Conservation (phyloP, 2,329 filamentous ascomycete species). For the Amauroascus verrucosus region DNA sequence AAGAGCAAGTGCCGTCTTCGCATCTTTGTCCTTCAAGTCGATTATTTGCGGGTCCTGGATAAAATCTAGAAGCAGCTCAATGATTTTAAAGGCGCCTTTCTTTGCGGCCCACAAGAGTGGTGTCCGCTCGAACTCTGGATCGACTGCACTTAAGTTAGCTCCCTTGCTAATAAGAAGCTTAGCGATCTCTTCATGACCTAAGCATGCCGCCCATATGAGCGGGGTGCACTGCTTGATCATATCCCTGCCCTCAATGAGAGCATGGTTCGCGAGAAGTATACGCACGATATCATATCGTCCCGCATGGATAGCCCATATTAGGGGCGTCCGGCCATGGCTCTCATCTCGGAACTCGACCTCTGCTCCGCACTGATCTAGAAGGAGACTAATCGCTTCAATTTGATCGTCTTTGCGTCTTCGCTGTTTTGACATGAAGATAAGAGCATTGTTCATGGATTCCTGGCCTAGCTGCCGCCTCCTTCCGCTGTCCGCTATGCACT, state of each 20-base stretch:
- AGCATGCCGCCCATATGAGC: background rate
- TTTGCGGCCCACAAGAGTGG: slow-evolving; percentile 1
- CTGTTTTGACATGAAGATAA: background rate
- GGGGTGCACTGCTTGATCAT: background rate
- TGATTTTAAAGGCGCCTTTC: background rate
- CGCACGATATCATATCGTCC: background rate
- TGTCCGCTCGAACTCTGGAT: background rate
- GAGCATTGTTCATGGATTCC: background rate
- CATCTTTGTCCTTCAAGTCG: background rate
- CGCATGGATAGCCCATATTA: background rate
- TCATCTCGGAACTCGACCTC: background rate
- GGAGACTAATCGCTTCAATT: background rate
- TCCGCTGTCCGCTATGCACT: background rate
- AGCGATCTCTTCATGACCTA: background rate
- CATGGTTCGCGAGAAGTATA: background rate
- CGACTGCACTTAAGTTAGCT: background rate
- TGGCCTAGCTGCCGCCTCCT: background rate
- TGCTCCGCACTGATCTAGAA: background rate
- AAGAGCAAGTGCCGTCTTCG: background rate
- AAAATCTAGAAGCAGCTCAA: background rate
- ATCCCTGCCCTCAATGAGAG: background rate
- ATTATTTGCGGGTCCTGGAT: background rate
- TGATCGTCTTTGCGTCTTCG: background rate
- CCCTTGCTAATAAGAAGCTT: background rate
- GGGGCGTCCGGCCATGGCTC: background rate